These are phyloP conservation scores for Saccharomycopsis sp. DNA, from an alignment of 805 yeast genomes.

Conservation along the genomic window DNA sequence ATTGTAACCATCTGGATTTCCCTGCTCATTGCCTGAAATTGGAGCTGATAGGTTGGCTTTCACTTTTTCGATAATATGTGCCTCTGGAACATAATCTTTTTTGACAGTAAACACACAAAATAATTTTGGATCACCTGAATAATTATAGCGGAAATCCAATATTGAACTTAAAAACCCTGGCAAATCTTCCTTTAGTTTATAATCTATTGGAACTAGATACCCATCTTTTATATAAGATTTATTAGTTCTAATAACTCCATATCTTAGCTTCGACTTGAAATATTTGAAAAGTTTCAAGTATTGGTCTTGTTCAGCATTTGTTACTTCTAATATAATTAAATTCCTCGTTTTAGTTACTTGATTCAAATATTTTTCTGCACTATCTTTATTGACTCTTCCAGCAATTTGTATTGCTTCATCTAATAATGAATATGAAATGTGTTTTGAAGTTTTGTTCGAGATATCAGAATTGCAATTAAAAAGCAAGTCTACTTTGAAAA, in stretches of 20 bases:
- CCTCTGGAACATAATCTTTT: not conserved
- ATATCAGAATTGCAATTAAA: slow-evolving; percentile 9
- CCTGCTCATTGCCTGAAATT: not conserved
- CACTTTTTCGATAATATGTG: not conserved
- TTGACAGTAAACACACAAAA: slow-evolving; percentile 14
- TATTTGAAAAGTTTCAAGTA: slow-evolving; percentile 4
- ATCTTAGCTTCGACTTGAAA: slow-evolving; percentile 1
- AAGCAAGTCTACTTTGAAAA: slow-evolving; percentile 2
- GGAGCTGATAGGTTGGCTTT: not conserved
- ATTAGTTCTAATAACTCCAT: slow-evolving; percentile 7
- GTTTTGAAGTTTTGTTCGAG: not conserved
- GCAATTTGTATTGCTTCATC: slow-evolving; percentile 38
- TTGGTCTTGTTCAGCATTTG: not conserved
- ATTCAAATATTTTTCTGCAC: slow-evolving; percentile 51
- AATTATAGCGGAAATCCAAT: not conserved
- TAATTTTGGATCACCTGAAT: not conserved
- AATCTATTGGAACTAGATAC: slow-evolving; percentile 6
- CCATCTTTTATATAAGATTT: slow-evolving; percentile 5
- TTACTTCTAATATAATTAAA: slow-evolving; percentile 43
- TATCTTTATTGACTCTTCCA: slow-evolving; percentile 51
- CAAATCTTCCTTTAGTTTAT: not conserved
- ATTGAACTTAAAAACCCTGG: slow-evolving; percentile 7
- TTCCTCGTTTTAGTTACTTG: slow-evolving; percentile 43
- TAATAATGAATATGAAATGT: slow-evolving; percentile 23
- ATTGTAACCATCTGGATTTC: too few species aligned